Evolutionary conservation across 2,329 filamentous ascomycete genomes (phyloP), one percentile per base, ranked within the genome.

Genomic region (Paracoccidioides brasiliensis): DNA sequence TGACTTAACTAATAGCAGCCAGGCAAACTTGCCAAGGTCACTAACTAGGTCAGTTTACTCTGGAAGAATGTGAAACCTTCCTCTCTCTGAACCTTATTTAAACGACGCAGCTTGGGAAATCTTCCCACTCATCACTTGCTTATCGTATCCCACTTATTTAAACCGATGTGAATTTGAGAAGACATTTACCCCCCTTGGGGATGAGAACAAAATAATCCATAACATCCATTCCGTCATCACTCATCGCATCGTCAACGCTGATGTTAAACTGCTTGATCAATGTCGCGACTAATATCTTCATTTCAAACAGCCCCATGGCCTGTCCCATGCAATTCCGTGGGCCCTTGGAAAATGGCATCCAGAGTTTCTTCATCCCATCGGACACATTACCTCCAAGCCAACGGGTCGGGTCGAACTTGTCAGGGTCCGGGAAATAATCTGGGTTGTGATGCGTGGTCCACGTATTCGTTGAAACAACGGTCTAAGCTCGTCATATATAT

Each of bases 171-270:
- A 60, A 55, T 33, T 32, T 44, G 32, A 60, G 52, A 28, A 56
- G 52, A 53, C 59, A 61, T 49, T 53, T 37, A 4, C n/a, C 54
- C 5, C 55, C 55, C 49, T 58, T 60, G 42, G 59, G 58, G 46
- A 61, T 51, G 14, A 57, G 14, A 41, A 57, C 37, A 52, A 60
- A 60, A 57, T 61, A 56, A 49, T 61, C 59, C 14, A 30, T 57
- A 40, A 59, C 52, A 44, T 53, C 45, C 58, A 61, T 60, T 28
- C 52, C 52, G 4, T 57, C 38, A 38, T 40, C 51, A 5, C 51
- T 58, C 45, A 35, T 51, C 9, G 28, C 8, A 30, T 49, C 51
- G 22, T 51, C 58, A 12, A 60, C 37, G 22, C 30, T 49, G 10
- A 60, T 44, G n/a, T 53, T 35, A 44, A 46, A 58, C 28, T 33